Base-by-base conservation (phyloP, 768 basidiomycete genomes). In the Tricholoma flavovirens region DNA sequence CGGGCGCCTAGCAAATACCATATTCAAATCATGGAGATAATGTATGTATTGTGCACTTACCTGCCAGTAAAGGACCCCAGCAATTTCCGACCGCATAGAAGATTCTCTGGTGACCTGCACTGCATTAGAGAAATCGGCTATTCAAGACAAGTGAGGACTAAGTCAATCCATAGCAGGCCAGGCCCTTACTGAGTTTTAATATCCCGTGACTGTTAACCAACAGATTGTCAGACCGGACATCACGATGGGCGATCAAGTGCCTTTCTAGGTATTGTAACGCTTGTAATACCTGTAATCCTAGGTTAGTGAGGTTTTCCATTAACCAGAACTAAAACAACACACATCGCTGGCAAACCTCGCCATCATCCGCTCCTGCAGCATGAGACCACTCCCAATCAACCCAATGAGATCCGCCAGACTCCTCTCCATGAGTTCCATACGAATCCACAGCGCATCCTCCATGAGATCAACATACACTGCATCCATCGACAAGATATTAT, bases 341-440 rank as follows among this genome's bases (percentile, higher is more conserved):
- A 91, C 89, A 72, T 93, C 91, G 57, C 78, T 80, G 2, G 88
- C 77, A 69, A 93, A 90, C 64, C 87, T 74, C 15, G 85, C 88
- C 42, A 93, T 80, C 49, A 82, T 76, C 60, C 81, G 73, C 69
- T 93, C 91, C 56, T 81, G 78, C 49, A 93, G 58, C 61, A 79
- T 74, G 35, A 90, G 68, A 0, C 88, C 88, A 57, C 82, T 75
- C 11, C 73, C 78, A 6, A 81, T 81, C 17, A 91, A 68, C 14
- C 75, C 81, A 14, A 93, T 76, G 46, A 93, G 79, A 67, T 93
- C 91, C 62, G 91, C 91, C 61, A 93, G 73, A 66, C 89, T 91
- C 59, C 90, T 78, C 63, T 91, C 89, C 90, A 93, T 91, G 30
- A 93, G 80, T 67, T 92, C 90, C 91, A 93, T 93, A 59, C 86